Conservation (phyloP, 352 stramenopile species). For the Phytophthora melonis region DNA sequence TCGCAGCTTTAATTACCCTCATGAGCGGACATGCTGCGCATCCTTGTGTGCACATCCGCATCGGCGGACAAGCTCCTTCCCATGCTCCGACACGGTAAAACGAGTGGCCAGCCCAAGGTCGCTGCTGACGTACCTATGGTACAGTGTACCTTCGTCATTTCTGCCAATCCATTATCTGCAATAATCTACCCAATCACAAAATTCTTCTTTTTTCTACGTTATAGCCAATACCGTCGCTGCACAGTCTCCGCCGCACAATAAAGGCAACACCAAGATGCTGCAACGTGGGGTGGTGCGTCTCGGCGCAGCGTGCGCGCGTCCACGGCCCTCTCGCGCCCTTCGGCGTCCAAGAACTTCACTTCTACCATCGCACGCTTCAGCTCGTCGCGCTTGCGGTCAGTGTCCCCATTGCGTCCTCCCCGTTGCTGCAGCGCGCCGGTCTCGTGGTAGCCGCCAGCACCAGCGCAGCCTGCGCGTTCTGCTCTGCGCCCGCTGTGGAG, state of each 20-base stretch:
- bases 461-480: conserved; percentile 65
- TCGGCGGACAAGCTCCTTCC: conserved; percentile 9
- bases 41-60: not conserved
- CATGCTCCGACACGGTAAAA: conserved; percentile 8
- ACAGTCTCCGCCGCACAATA: not conserved
- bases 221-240: conserved; percentile 15
- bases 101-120: not conserved
- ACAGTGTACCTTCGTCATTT: not conserved
- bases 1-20: no score
- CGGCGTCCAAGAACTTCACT: conserved; percentile 17
- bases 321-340: conserved; percentile 14
- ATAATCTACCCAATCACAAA: conserved; percentile 2
- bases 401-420: conserved; percentile 34
- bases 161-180: not conserved
- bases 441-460: conserved; percentile 53
- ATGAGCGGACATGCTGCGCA: not conserved
- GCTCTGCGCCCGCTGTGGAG: conserved; percentile 39
- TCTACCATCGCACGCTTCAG: conserved; percentile 8
- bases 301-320: conserved; percentile 26
- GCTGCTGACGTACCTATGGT: conserved; percentile 6
- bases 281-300: conserved; percentile 38
- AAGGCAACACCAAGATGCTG: conserved; percentile 34
- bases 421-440: conserved; percentile 46
- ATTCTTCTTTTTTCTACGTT: conserved; percentile 5
- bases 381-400: conserved; percentile 16